A percentile compares a stretch with the other conserved stretches of the same genome.
Conservation (phyloP, 2,329 filamentous ascomycete species). For the Aspergillus sp. region DNA sequence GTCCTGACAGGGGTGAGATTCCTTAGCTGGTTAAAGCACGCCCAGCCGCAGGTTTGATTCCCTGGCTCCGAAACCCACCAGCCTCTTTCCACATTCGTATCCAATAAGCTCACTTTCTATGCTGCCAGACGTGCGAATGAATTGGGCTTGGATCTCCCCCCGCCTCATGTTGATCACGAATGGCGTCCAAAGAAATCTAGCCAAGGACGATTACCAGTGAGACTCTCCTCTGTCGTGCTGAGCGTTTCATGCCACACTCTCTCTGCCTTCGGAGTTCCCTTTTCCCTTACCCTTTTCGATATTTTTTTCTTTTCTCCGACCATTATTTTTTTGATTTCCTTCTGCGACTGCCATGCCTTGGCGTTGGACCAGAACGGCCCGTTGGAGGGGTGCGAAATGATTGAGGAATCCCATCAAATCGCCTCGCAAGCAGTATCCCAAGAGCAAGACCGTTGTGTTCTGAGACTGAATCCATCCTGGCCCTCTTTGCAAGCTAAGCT, state of each 20-base stretch:
- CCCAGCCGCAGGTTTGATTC: slow-evolving; percentile 22
- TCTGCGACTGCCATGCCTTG: slow-evolving; percentile 21
- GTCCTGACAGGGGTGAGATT: slow-evolving; percentile 21
- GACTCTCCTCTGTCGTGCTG: slow-evolving; percentile 17
- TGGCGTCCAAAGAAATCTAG: slow-evolving; percentile 18
- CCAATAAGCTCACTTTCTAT: slow-evolving; percentile 23
- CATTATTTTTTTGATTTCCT: slow-evolving; percentile 10
- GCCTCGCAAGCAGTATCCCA: slow-evolving; percentile 12
- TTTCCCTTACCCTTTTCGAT: slow-evolving; percentile 9
- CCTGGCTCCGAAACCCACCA: slow-evolving; percentile 23
- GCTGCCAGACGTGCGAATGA: slow-evolving; percentile 19
- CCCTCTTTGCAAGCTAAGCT: slow-evolving; percentile 25
- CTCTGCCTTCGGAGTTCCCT: slow-evolving; percentile 1
- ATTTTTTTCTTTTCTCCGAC: slow-evolving; percentile 3
- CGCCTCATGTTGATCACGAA: slow-evolving; percentile 20
- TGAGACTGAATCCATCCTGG: slow-evolving; percentile 5
- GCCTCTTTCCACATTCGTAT: slow-evolving; percentile 21
- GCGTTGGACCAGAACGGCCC: slow-evolving; percentile 19
- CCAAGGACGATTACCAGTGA: slow-evolving; percentile 11
- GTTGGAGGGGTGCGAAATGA: slow-evolving; percentile 17
- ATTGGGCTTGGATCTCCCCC: slow-evolving; percentile 20
- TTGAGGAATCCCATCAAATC: slow-evolving; percentile 13
- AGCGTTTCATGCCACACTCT: slow-evolving; percentile 20
- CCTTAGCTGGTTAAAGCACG: slow-evolving; percentile 21
- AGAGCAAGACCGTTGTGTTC: slow-evolving; percentile 14